Evolutionary conservation across 140 eudicot species (phyloP), one percentile per base, ranked within the genome.

Genomic region (Anethum foeniculum): DNA sequence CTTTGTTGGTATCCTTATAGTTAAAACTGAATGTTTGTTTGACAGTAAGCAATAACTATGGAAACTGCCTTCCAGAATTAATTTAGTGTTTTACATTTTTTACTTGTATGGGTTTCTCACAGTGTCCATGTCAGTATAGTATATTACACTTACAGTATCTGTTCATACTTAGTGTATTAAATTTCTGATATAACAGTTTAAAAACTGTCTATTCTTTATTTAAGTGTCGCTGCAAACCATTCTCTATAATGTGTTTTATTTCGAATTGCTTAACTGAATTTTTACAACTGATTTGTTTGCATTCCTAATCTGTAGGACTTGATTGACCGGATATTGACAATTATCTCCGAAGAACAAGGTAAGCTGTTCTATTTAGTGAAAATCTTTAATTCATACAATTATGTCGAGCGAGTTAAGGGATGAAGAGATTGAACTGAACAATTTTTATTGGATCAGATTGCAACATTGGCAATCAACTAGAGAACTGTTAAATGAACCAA

Each of bases 331-430:
- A 91, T 96, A 81, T 78, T 96, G 82, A 86, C 90, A 75, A 83
- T 88, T 77, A 86, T 96, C 81, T 86, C 94, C 25, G 98, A 93
- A 80, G 99, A 93, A 32, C 88, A 86, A 90, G 98, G 99, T 96
- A 90, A 84, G 15, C 74, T 77, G 58, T 78, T 82, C 78, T 14
- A 64, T 80, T 18, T 71, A 41, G 44, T 83, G 51, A 38, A 68
- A 77, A 56, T 21, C 43, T 68, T 67, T 67, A 2, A 28, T 67
- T 67, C n/a, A 67, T 21, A 67, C 74, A 67, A 28, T 4, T 15
- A 67, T 30, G n/a, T 30, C 1, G 19, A n/a, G n/a, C 9, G 71
- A 62, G 36, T 25, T 3, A 2, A 62, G 14, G 18, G 36, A 25
- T 62, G 14, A 25, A 25, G 18, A 62, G 36, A 9, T 62, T 60